Evolutionary conservation across 352 stramenopile species (phyloP), one percentile per base, ranked within the genome.

Genomic region (Globisporangium lucens): DNA sequence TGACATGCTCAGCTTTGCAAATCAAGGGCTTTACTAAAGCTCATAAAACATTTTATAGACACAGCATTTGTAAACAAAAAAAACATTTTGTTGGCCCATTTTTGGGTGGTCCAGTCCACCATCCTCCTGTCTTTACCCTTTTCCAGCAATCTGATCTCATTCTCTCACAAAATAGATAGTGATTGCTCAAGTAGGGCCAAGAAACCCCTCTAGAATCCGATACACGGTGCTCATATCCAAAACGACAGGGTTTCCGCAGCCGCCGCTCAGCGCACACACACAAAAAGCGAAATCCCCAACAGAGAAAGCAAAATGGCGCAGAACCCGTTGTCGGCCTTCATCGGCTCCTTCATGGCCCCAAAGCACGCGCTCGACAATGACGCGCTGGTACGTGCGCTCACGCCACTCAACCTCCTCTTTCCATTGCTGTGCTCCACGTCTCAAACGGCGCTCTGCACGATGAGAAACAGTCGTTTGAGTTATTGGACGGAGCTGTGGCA

Each of bases 291-390:
- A 49, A 49, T 49, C 43, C 43, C 43, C 57, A 71, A 41, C 15
- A 63, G 33, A 66, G 17, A 20, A 33, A 66, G 33, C 46, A 38
- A 22, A 36, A 53, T 91, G 83, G 65, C 83, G 68, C 76, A 81
- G 70, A 93, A 86, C 71, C 82, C 84, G 52, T 64, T 92, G 67
- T 77, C 80, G 56, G 74, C 81, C 61, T 84, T 90, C 66, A 80
- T 93, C 69, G 73, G 75, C 65, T 89, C 83, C 56, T 85, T 90
- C 75, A 93, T 93, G 80, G 69, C 80, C 49, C 67, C 80, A 43
- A 77, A 80, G 71, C 71, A 71, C 72, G 56, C 81, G 67, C 70
- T 61, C 68, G 80, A 93, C 69, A 63, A 76, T 38, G 71, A 81
- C 4, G 70, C 76, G 24, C 13, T 89, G 57, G 83, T 91, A 69